Evolutionary conservation across 176 grass and related monocot genomes (phyloP).

Genomic region (Calamus simplicifolius): DNA sequence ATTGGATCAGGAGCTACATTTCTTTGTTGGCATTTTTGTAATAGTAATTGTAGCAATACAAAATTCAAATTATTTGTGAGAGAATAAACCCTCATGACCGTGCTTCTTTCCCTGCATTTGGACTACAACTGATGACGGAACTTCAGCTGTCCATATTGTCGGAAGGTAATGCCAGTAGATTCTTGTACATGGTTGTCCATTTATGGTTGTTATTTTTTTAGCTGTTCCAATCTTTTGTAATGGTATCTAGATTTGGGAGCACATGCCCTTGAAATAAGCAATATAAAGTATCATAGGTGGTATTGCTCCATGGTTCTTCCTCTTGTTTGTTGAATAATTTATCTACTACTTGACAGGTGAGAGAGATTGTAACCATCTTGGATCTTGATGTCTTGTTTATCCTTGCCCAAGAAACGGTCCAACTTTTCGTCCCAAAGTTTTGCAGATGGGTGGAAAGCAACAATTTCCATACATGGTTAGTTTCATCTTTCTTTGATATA

Average conservation of each 20-base stretch:
- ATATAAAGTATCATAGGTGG: no score
- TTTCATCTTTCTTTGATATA: neutral
- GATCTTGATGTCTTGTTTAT: conserved; percentile 91
- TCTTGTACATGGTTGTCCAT: neutral
- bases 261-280: no score
- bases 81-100: conserved; percentile 6
- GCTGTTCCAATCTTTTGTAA: no score
- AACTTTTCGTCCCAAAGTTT: conserved; percentile 77
- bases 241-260: no score
- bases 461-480: conserved; percentile 96
- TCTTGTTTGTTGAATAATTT: conserved; percentile 1
- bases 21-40: no score
- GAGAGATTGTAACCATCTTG: conserved; percentile 77
- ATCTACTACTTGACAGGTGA: conserved; percentile 41
- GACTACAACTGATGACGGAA: conserved; percentile 16
- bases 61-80: conserved; percentile 1
- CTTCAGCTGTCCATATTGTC: conserved; percentile 88
- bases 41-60: no score
- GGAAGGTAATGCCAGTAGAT: conserved; percentile 48
- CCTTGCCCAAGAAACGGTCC: conserved; percentile 85
- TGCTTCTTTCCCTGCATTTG: conserved; percentile 11
- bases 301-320: no score
- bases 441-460: conserved; percentile 84
- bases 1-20: no score
- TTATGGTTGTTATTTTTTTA: no score